A percentile compares a stretch with the other conserved stretches of the same genome.
phyloP scores from a whole-genome alignment of 2,329 filamentous ascomycete genomes.

The Alternaria sp. region DNA sequence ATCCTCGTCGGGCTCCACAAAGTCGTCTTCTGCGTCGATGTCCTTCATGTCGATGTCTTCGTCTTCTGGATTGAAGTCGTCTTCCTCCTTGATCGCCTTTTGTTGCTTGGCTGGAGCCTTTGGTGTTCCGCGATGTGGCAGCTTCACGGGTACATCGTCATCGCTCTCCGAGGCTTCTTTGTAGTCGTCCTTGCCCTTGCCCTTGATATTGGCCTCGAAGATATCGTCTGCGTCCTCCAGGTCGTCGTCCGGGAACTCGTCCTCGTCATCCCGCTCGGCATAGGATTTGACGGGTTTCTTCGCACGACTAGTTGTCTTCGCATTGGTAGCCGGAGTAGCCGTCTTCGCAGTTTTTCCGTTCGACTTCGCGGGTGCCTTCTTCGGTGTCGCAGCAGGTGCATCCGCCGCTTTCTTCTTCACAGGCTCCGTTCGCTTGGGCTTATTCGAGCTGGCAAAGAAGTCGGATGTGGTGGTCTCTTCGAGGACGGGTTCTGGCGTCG shows the following conservation, averaged over 20 bases:
- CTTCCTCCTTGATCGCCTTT: slow-evolving; percentile 49
- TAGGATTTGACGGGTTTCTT: slow-evolving; percentile 53
- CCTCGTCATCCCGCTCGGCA: slow-evolving; percentile 67
- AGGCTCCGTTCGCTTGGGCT: slow-evolving; percentile 57
- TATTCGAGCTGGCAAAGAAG: slow-evolving; percentile 67
- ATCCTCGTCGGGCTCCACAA: slow-evolving; percentile 53
- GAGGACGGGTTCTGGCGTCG: slow-evolving; percentile 56
- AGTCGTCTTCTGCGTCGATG: slow-evolving; percentile 53
- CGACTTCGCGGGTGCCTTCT: slow-evolving; percentile 43
- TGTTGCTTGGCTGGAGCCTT: slow-evolving; percentile 53
- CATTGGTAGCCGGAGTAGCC: slow-evolving; percentile 44
- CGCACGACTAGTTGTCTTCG: slow-evolving; percentile 45
- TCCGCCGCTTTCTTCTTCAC: slow-evolving; percentile 44
- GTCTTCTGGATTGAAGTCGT: slow-evolving; percentile 49
- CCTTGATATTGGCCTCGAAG: slow-evolving; percentile 74
- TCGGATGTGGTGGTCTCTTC: slow-evolving; percentile 67
- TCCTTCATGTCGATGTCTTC: slow-evolving; percentile 63
- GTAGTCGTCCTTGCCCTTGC: slow-evolving; percentile 70
- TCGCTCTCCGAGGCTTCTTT: slow-evolving; percentile 59
- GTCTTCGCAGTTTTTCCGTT: slow-evolving; percentile 39
- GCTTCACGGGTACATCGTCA: slow-evolving; percentile 33
- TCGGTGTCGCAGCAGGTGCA: slow-evolving; percentile 44
- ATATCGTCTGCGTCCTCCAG: slow-evolving; percentile 77
- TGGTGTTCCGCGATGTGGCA: slow-evolving; percentile 48
- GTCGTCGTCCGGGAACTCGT: slow-evolving; percentile 54